These are phyloP conservation scores for Microstegium vimineum DNA, from an alignment of 176 grass and related monocot genomes.

Conservation along the genomic window DNA sequence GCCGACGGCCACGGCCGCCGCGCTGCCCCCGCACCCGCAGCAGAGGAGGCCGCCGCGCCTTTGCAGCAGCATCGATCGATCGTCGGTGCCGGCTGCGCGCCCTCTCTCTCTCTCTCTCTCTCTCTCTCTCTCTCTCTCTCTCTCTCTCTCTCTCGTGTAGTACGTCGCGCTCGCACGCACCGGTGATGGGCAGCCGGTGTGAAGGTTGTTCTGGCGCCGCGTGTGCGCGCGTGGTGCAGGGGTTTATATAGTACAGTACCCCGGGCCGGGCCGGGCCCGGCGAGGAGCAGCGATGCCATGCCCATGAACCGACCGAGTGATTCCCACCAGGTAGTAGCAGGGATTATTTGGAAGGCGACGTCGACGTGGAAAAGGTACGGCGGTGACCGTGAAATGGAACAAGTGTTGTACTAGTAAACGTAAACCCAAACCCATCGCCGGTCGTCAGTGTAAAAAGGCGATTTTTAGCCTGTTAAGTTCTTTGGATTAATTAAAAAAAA, in stretches of 20 bases:
- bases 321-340: no score
- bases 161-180: neutral
- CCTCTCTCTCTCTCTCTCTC: no score
- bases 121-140: no score
- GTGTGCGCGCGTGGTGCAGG: neutral
- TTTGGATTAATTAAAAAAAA: neutral
- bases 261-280: no score
- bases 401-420: neutral
- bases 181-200: neutral
- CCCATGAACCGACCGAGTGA: no score
- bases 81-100: neutral
- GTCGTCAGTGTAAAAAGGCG: neutral
- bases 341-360: neutral
- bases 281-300: neutral
- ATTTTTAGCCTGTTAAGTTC: neutral
- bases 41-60: conserved; percentile 38
- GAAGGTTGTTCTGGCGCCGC: neutral
- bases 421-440: neutral
- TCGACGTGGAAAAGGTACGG: neutral
- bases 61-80: conserved; percentile 21
- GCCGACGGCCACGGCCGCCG: neutral
- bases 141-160: no score
- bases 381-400: neutral
- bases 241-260: neutral
- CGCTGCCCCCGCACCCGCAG: conserved; percentile 39